Conservation (phyloP, 2,329 filamentous ascomycete genomes). For the Colletotrichum lentis region DNA sequence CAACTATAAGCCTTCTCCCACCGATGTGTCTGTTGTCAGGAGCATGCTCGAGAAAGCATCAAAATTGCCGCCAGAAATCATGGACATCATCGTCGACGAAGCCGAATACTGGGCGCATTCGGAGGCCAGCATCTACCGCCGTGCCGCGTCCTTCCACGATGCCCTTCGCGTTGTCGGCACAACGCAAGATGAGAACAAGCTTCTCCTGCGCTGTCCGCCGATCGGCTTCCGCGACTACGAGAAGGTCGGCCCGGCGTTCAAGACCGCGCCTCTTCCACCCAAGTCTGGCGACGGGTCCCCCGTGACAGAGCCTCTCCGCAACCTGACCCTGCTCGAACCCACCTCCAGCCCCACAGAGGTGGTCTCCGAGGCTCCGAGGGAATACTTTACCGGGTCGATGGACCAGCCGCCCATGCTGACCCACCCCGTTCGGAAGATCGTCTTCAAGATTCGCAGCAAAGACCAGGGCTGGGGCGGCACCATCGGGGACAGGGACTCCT, state of each 20-base stretch:
- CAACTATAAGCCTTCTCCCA: slow-evolving; percentile 49
- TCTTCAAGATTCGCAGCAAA: slow-evolving; percentile 64
- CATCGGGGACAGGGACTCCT: slow-evolving; percentile 48
- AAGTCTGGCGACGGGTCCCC: slow-evolving; percentile 25
- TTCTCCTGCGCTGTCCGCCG: slow-evolving; percentile 49
- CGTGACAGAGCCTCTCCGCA: slow-evolving; percentile 10
- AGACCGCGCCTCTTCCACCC: slow-evolving; percentile 25
- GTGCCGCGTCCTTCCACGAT: slow-evolving; percentile 29
- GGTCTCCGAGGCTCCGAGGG: slow-evolving; percentile 33
- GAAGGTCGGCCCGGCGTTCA: slow-evolving; percentile 27
- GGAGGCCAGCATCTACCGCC: slow-evolving; percentile 45
- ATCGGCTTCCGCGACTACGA: slow-evolving; percentile 45
- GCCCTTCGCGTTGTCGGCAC: slow-evolving; percentile 42
- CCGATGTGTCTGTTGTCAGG: slow-evolving; percentile 61
- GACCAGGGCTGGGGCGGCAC: slow-evolving; percentile 67
- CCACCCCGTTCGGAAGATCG: slow-evolving; percentile 66
- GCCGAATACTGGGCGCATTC: slow-evolving; percentile 71
- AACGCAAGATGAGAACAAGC: slow-evolving; percentile 44
- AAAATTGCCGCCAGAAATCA: slow-evolving; percentile 62
- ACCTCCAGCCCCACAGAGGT: background rate
- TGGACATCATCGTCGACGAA: slow-evolving; percentile 64
- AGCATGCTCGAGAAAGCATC: slow-evolving; percentile 55
- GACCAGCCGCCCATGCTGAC: slow-evolving; percentile 44
- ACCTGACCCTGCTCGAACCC: slow-evolving; percentile 24
- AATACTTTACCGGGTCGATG: slow-evolving; percentile 48